A percentile compares a stretch with the other conserved stretches of the same genome.
phyloP scores from a whole-genome alignment of 2,329 filamentous ascomycete species.

The Colletotrichum euphorbiae region DNA sequence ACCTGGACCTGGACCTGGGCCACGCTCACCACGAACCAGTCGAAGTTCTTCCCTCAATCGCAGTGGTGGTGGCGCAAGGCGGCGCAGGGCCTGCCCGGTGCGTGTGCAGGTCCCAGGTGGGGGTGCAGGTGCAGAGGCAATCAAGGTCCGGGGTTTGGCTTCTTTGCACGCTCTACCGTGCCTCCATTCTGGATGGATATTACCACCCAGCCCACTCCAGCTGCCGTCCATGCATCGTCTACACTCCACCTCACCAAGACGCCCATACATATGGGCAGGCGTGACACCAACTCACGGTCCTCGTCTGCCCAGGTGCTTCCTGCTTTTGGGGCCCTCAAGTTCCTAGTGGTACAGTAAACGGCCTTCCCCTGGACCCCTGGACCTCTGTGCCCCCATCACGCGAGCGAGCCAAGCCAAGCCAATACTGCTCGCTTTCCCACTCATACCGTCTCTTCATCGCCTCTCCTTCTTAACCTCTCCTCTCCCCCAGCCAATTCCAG shows the following conservation, averaged over 20 bases:
- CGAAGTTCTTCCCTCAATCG: conserved; percentile 15
- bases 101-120: conserved; percentile 15
- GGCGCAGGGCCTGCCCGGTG: background rate
- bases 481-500: conserved; percentile 21
- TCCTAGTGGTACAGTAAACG: background rate
- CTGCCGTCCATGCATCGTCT: conserved; percentile 24
- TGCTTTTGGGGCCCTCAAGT: conserved; percentile 26
- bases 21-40: conserved; percentile 29
- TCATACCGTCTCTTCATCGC: conserved; percentile 20
- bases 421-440: conserved; percentile 32
- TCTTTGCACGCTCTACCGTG: background rate
- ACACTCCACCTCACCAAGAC: conserved; percentile 24
- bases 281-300: conserved; percentile 27
- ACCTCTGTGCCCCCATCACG: conserved; percentile 19
- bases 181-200: background rate
- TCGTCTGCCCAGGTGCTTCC: conserved; percentile 22
- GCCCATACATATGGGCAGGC: too few species aligned
- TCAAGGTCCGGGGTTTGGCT: background rate
- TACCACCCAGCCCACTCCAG: conserved; percentile 16
- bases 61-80: too few species aligned
- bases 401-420: conserved; percentile 35
- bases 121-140: background rate
- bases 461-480: conserved; percentile 19
- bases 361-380: conserved; percentile 25
- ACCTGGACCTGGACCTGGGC: conserved; percentile 10